Conservation (phyloP, 495 filamentous ascomycete species). For the Astrothelium subdiscretum region DNA sequence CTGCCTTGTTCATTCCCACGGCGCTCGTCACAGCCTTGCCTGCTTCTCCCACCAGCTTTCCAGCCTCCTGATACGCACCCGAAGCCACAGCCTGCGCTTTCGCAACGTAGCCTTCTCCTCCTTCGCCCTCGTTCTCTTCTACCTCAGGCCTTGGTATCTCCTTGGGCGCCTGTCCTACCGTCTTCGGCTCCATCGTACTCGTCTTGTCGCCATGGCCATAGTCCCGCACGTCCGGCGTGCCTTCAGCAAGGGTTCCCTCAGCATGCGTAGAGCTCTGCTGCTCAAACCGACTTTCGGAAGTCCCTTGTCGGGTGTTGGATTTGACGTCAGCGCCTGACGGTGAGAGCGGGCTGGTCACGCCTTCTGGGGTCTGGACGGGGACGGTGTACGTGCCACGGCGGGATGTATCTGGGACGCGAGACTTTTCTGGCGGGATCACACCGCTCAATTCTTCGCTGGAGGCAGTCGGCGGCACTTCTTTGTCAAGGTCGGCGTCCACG, state of each 20-base stretch:
- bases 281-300: conserved; percentile 21
- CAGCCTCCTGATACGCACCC: conserved; percentile 14
- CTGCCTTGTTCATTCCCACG: conserved; percentile 9
- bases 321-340: conserved; percentile 7
- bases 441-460: not conserved
- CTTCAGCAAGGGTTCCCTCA: conserved; percentile 21
- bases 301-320: conserved; percentile 15
- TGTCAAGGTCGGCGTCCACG: not conserved
- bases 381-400: conserved; percentile 6
- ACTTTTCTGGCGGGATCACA: not conserved
- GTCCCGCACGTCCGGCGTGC: conserved; percentile 23
- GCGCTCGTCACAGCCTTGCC: conserved; percentile 14
- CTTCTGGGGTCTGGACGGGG: conserved; percentile 14
- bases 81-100: conserved; percentile 22
- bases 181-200: conserved; percentile 28
- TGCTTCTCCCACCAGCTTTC: conserved; percentile 7
- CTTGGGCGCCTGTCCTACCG: conserved; percentile 32
- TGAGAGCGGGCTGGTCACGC: conserved; percentile 9
- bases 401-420: not conserved
- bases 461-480: not conserved
- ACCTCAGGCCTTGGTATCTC: conserved; percentile 15
- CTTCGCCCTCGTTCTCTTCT: conserved; percentile 4
- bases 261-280: conserved; percentile 30
- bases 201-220: conserved; percentile 27
- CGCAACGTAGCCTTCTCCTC: conserved; percentile 16